Evolutionary conservation across 306 rosid species (phyloP).

Genomic region (Mimosa bimucronata): DNA sequence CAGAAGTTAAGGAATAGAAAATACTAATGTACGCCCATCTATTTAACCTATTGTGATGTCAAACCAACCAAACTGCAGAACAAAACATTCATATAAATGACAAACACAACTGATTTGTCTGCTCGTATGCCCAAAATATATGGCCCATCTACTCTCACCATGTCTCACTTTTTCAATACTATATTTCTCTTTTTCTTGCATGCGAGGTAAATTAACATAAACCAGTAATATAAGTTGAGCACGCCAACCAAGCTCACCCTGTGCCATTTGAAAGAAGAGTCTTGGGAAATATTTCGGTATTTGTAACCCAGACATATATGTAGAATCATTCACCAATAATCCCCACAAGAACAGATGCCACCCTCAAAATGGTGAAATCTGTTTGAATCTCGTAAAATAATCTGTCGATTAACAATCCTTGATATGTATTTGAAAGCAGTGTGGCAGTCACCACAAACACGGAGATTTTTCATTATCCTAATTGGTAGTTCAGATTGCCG

Average conservation of each 20-base stretch:
- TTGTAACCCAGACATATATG: conserved; percentile 12
- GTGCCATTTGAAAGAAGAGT: conserved; percentile 23
- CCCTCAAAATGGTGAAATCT: conserved; percentile 85
- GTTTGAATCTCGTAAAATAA: conserved; percentile 78
- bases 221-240: background rate
- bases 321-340: conserved; percentile 66
- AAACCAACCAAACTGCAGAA: conserved; percentile 4
- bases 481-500: conserved; percentile 75
- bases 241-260: conserved; percentile 22
- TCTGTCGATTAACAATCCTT: conserved; percentile 66
- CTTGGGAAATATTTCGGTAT: conserved; percentile 14
- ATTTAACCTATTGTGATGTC: background rate
- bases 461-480: conserved; percentile 89
- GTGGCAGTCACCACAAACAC: conserved; percentile 96
- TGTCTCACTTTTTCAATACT: background rate
- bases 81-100: background rate
- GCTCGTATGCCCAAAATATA: conserved; percentile 8
- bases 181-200: conserved; percentile 17
- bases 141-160: background rate
- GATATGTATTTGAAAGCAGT: conserved; percentile 85
- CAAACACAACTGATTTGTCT: background rate
- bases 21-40: background rate
- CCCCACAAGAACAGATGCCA: conserved; percentile 86
- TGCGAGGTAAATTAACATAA: conserved; percentile 8
- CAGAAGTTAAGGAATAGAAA: background rate